Evolutionary conservation across 148 eudicot species (phyloP), one percentile per base, ranked within the genome.

Genomic region (Persicaria tinctoria): DNA sequence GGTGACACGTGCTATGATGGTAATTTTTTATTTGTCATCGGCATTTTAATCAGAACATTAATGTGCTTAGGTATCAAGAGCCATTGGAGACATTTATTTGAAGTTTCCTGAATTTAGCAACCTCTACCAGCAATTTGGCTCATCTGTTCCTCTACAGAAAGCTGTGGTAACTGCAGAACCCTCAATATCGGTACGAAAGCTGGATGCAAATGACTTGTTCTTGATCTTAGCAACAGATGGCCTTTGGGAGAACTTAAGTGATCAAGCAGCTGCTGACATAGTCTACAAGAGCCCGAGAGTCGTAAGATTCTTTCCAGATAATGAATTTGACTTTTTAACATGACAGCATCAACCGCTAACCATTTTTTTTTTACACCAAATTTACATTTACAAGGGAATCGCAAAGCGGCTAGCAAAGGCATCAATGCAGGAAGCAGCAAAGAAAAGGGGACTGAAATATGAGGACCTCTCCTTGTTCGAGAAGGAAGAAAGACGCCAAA

Each of bases 211-310:
- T 10, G 94, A 90, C 78, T 76, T 79, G 70, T 90, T 88, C 73
- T 48, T 90, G 54, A 90, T 90, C 17, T 86, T 90, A 76, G 91
- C 90, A 50, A 86, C 95, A 12, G 95, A 88, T 79, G 95, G 95
- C 76, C 86, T 90, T 49, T 90, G 95, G 95, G 95, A 90, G 18
- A 82, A 82, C 62, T n/a, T 90, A 68, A 80, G 84, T 47, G 89
- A 90, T 79, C 85, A 87, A 72, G 83, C 85, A 79, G 90, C 86
- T 23, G 89, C 84, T 10, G 89, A 84, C 73, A 82, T 87, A 7
- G 89, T 91, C 49, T 72, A 78, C 75, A 82, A 60, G 46, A 77
- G 78, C 76, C 86, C 93, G 0, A 78, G 90, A 88, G 16, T 32
- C n/a, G 93, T 87, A 68, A 77, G 87, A 78, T 20, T 17, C 3